phyloP scores from a whole-genome alignment of 345 rosid genomes.

The Clausena lansium region DNA sequence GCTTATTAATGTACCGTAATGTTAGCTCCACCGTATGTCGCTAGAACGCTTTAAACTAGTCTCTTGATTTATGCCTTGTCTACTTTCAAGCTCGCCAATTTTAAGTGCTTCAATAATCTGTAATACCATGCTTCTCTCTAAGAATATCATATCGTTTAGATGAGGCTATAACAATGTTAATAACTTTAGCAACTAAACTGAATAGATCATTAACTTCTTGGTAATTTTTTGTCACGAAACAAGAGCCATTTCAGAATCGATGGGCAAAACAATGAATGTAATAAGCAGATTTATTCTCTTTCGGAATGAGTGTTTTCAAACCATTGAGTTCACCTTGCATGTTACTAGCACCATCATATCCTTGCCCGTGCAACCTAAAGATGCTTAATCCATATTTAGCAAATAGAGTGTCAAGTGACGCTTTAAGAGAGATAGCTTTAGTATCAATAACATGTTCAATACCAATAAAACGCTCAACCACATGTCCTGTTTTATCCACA shows the following conservation, averaged over 20 bases:
- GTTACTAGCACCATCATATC: constrained; percentile 17
- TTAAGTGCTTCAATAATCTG: background rate
- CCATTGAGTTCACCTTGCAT: background rate
- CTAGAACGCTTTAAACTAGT: background rate
- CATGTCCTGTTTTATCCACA: background rate
- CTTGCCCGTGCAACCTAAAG: constrained; percentile 2
- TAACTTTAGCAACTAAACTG: no score
- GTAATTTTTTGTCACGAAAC: no score
- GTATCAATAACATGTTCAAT: constrained; percentile 4
- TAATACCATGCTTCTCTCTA: background rate
- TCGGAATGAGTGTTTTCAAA: background rate
- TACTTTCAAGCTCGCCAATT: background rate
- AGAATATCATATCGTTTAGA: background rate
- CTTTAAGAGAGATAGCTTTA: background rate
- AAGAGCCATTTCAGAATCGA: background rate
- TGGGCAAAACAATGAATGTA: background rate
- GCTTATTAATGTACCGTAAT: no score
- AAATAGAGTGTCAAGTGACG: background rate
- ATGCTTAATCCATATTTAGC: background rate
- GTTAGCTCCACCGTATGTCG: background rate
- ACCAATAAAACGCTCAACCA: constrained; percentile 8
- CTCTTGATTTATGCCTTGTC: background rate
- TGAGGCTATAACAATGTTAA: no score
- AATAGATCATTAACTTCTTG: no score
- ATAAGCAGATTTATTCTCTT: background rate